Conservation (phyloP, 2,329 filamentous ascomycete genomes). For the Neofusicoccum laricinum region DNA sequence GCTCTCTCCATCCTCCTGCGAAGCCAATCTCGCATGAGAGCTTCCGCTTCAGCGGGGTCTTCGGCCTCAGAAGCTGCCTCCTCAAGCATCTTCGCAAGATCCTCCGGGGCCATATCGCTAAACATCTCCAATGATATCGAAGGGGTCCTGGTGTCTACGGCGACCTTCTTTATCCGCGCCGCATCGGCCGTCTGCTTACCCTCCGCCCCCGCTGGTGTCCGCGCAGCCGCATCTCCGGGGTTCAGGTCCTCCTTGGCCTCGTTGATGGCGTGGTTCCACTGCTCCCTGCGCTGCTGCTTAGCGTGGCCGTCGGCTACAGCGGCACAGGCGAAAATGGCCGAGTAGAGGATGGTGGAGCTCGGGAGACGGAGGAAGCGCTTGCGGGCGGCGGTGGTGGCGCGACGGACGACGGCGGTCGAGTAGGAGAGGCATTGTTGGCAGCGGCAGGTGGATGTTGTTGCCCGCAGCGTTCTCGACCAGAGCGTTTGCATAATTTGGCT, state of each 20-base stretch:
- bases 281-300: conserved; percentile 57
- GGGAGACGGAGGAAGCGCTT: conserved; percentile 53
- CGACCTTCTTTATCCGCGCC: too few species aligned
- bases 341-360: conserved; percentile 64
- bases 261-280: conserved; percentile 62
- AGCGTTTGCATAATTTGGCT: conserved; percentile 60
- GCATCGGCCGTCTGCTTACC: too few species aligned
- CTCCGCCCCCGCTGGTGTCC: background rate
- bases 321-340: conserved; percentile 64
- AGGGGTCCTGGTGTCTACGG: too few species aligned
- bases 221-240: background rate
- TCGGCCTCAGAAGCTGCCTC: background rate
- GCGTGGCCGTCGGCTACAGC: conserved; percentile 59
- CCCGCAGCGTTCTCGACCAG: conserved; percentile 64
- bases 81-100: background rate
- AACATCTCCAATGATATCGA: background rate
- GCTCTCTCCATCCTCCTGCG: background rate
- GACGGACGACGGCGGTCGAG: conserved; percentile 49
- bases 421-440: conserved; percentile 60
- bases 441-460: conserved; percentile 55
- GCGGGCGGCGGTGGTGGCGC: conserved; percentile 48
- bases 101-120: background rate
- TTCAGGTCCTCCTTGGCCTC: conserved; percentile 51
- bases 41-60: background rate
- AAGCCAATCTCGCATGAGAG: background rate